Evolutionary conservation across 352 stramenopile species (phyloP).

Genomic region (Globisporangium abappressorium): DNA sequence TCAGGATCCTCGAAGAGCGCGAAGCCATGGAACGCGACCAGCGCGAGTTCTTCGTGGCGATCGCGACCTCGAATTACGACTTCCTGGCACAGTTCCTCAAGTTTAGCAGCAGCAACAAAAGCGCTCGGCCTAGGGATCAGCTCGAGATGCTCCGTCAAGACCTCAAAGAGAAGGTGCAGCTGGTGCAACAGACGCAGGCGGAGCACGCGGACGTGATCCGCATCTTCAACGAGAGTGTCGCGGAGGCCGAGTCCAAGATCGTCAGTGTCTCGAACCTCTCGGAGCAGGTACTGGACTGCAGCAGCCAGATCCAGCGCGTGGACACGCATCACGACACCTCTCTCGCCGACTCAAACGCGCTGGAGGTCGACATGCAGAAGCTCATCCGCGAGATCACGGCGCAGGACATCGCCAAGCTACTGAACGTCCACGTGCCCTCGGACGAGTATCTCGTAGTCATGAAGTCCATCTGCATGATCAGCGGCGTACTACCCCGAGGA

Average conservation of each 20-base stretch:
- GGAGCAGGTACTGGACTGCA: conserved; percentile 55
- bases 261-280: conserved; percentile 37
- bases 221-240: conserved; percentile 68
- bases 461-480: conserved; percentile 75
- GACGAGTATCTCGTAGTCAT: conserved; percentile 55
- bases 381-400: conserved; percentile 71
- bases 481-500: conserved; percentile 49
- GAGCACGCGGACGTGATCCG: conserved; percentile 47
- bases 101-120: conserved; percentile 11
- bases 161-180: conserved; percentile 21
- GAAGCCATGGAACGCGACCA: conserved; percentile 51
- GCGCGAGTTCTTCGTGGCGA: conserved; percentile 58
- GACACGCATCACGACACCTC: conserved; percentile 45
- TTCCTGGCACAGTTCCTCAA: conserved; percentile 43
- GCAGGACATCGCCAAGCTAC: conserved; percentile 61
- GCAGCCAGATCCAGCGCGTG: conserved; percentile 49
- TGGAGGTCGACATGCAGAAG: conserved; percentile 60
- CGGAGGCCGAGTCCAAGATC: conserved; percentile 66
- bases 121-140: conserved; percentile 8
- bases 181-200: conserved; percentile 11
- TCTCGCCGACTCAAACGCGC: conserved; percentile 40
- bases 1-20: conserved; percentile 42
- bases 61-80: conserved; percentile 70
- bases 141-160: conserved; percentile 21
- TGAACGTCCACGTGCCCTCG: conserved; percentile 56